Conservation (phyloP, 306 rosid species). For the Sicyos baderoa region DNA sequence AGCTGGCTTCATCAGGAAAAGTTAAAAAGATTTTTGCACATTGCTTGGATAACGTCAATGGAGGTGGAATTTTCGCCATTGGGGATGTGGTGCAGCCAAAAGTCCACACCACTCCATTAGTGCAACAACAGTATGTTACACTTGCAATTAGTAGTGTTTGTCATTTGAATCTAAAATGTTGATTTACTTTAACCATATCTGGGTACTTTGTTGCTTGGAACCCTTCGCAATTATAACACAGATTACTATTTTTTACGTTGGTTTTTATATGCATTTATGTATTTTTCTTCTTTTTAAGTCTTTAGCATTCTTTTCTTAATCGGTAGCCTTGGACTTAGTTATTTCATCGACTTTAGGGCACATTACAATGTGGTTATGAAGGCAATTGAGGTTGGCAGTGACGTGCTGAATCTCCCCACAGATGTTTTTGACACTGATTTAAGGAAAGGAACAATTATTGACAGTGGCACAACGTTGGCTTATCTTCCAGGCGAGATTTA, state of each 20-base stretch:
- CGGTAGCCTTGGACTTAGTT: conserved; percentile 31
- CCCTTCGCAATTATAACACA: neutral
- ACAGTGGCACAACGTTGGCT: conserved; percentile 94
- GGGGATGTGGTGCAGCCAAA: conserved; percentile 78
- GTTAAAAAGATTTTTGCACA: conserved; percentile 75
- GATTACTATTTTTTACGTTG: neutral
- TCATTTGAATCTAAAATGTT: neutral
- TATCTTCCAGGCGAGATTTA: conserved; percentile 49
- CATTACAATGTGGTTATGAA: conserved; percentile 79
- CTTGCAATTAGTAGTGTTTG: conserved; percentile 20
- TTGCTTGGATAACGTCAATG: conserved; percentile 66
- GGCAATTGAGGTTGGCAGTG: conserved; percentile 60
- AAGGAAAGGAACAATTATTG: conserved; percentile 59
- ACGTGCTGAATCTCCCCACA: conserved; percentile 43
- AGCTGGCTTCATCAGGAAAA: conserved; percentile 72
- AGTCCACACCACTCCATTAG: conserved; percentile 44
- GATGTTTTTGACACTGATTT: conserved; percentile 44
- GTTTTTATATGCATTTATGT: conserved; percentile 1
- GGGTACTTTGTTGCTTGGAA: neutral
- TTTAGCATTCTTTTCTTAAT: conserved; percentile 25
- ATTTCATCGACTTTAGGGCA: conserved; percentile 43
- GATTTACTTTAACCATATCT: neutral
- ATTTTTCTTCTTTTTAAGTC: conserved; percentile 17
- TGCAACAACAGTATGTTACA: conserved; percentile 53
- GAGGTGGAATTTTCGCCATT: conserved; percentile 87